phyloP scores from a whole-genome alignment of 2,329 filamentous ascomycete species.

The Podosphaera xanthii region DNA sequence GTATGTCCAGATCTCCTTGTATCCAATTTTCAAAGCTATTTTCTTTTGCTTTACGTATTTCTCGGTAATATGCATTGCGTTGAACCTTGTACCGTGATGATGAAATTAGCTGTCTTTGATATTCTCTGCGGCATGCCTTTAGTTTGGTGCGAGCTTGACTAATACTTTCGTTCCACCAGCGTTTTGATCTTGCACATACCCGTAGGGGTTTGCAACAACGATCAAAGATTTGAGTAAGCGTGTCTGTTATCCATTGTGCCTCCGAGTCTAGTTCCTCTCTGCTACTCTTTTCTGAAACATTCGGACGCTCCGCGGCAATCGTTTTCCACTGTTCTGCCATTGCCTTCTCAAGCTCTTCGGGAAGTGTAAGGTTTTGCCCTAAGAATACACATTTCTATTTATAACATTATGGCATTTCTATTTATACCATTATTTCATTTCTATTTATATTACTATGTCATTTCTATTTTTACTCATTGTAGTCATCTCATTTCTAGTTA shows the following conservation, averaged over 20 bases:
- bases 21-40: no score
- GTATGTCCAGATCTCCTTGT: no score
- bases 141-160: not conserved
- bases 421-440: no score
- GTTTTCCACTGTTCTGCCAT: not conserved
- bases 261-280: not conserved
- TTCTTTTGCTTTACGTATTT: no score
- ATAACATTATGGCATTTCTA: no score
- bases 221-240: not conserved
- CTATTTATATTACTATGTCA: no score
- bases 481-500: no score
- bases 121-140: not conserved
- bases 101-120: not conserved
- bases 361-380: no score
- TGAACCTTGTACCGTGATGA: not conserved
- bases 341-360: not conserved
- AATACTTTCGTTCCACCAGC: not conserved
- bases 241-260: not conserved
- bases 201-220: not conserved
- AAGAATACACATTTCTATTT: no score
- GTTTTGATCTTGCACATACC: not conserved
- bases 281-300: no score
- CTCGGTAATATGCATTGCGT: not conserved
- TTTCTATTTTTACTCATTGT: no score
- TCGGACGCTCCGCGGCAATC: no score